A percentile compares a stretch with the other conserved stretches of the same genome.
phyloP scores from a whole-genome alignment of 306 rosid genomes.

The Citrullus mucosospermus region DNA sequence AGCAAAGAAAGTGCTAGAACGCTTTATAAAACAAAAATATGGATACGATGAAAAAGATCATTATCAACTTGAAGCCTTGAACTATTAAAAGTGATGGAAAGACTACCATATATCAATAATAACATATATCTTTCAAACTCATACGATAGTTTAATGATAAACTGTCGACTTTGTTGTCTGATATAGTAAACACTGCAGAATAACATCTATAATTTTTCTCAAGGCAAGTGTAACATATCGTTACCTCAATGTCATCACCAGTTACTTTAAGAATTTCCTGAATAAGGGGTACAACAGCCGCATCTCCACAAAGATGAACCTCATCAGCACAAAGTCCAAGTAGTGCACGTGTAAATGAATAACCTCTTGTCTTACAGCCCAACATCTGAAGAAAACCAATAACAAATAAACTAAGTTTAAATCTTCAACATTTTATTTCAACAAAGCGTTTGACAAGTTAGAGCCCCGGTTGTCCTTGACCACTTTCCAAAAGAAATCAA shows the following conservation, averaged over 20 bases:
- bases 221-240: neutral
- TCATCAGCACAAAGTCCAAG: slow-evolving; percentile 88
- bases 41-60: slow-evolving; percentile 10
- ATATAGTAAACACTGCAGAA: neutral
- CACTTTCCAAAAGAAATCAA: neutral
- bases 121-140: neutral
- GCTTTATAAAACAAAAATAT: slow-evolving; percentile 2
- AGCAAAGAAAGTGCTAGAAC: slow-evolving; percentile 9
- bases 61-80: neutral
- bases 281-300: slow-evolving; percentile 79
- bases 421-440: neutral
- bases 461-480: neutral
- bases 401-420: neutral
- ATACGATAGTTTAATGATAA: neutral
- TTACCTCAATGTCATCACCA: slow-evolving; percentile 73
- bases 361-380: slow-evolving; percentile 73
- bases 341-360: slow-evolving; percentile 81
- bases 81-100: neutral
- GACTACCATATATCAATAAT: neutral
- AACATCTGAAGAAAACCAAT: slow-evolving; percentile 48
- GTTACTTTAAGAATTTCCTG: slow-evolving; percentile 71
- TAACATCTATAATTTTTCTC: neutral
- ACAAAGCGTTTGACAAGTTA: neutral
- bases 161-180: neutral
- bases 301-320: slow-evolving; percentile 95